phyloP scores from a whole-genome alignment of 2,329 filamentous ascomycete species.

The Apiospora kogelbergensis region DNA sequence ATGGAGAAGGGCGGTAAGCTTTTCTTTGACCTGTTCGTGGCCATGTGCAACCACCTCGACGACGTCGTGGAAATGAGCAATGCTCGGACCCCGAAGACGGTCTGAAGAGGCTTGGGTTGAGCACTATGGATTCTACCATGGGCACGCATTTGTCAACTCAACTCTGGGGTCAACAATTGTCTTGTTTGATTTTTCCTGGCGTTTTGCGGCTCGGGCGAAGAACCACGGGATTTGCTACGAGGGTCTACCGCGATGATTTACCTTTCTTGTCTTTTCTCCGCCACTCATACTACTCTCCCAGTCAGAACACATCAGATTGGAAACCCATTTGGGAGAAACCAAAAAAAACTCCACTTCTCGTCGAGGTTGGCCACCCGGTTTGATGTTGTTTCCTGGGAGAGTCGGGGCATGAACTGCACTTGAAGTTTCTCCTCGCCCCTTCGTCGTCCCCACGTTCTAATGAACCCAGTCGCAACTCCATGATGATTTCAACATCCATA shows the following conservation, averaged over 20 bases:
- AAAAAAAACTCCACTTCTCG: conserved; percentile 48
- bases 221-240: conserved; percentile 17
- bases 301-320: conserved; percentile 49
- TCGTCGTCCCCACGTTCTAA: conserved; percentile 25
- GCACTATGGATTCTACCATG: conserved; percentile 20
- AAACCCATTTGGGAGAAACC: conserved; percentile 45
- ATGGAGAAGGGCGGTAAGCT: conserved; percentile 95
- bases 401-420: conserved; percentile 33
- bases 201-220: conserved; percentile 15
- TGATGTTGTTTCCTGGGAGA: conserved; percentile 34
- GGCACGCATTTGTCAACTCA: conserved; percentile 14
- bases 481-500: conserved; percentile 17
- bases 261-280: conserved; percentile 33
- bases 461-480: conserved; percentile 27
- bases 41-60: conserved; percentile 97
- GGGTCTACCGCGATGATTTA: conserved; percentile 23
- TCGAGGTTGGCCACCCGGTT: conserved; percentile 50
- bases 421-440: conserved; percentile 20
- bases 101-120: conserved; percentile 43
- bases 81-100: conserved; percentile 57
- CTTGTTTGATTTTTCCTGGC: conserved; percentile 13
- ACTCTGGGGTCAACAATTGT: conserved; percentile 15
- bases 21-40: conserved; percentile 98
- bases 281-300: conserved; percentile 24
- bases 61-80: conserved; percentile 87